phyloP scores from a whole-genome alignment of 805 yeast species.

The Kregervanrija fluxuum region DNA sequence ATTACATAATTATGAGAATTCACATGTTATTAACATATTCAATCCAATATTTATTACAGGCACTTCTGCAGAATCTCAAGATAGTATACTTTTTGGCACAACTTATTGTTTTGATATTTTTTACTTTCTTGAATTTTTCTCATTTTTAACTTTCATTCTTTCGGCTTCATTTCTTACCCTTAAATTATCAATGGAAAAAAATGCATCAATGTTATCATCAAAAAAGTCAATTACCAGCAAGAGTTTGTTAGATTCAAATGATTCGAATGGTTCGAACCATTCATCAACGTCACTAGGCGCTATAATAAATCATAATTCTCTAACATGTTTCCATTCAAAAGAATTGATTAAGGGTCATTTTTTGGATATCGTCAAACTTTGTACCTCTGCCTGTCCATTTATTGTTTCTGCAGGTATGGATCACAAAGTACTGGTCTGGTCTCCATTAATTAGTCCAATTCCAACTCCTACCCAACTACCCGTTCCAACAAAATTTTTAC shows the following conservation, averaged over 20 bases:
- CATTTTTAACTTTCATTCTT: constrained; percentile 43
- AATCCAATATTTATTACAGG: neutral
- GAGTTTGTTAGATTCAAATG: neutral
- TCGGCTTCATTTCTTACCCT: constrained; percentile 42
- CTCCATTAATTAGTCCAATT: constrained; percentile 46
- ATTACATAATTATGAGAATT: neutral
- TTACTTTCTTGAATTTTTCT: constrained; percentile 49
- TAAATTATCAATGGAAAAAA: constrained; percentile 29
- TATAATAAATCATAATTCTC: neutral
- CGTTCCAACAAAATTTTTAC: constrained; percentile 44
- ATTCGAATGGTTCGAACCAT: neutral
- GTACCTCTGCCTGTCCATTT: constrained; percentile 58
- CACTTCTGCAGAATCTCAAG: too few species aligned
- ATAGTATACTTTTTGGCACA: constrained; percentile 14
- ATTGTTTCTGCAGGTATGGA: constrained; percentile 69
- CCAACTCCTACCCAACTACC: constrained; percentile 41
- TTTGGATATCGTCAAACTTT: constrained; percentile 54
- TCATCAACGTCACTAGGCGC: too few species aligned
- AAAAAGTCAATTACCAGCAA: neutral
- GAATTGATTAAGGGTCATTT: constrained; percentile 44
- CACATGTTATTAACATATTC: neutral
- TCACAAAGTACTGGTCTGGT: constrained; percentile 67
- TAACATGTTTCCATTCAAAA: constrained; percentile 26
- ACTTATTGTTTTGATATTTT: constrained; percentile 40
- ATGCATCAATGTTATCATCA: constrained; percentile 9